A percentile compares a stretch with the other conserved stretches of the same genome.
Evolutionary conservation across 2,329 filamentous ascomycete species (phyloP).

Genomic region (Colletotrichum truncatum): DNA sequence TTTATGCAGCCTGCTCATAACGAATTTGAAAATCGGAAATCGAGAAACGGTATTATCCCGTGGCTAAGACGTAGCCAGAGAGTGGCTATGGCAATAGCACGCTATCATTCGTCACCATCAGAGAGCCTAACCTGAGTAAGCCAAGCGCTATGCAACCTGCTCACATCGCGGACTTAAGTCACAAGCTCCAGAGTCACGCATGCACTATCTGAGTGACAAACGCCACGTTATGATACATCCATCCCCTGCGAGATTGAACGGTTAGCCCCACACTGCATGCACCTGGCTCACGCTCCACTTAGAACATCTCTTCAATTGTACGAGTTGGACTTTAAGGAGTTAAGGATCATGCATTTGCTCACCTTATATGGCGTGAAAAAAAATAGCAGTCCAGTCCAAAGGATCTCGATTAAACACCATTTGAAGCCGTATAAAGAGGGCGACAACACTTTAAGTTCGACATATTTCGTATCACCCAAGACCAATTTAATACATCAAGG

Average conservation of each 20-base stretch:
- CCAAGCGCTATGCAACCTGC: conserved; percentile 47
- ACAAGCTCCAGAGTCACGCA: too few relatives aligned
- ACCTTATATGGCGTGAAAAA: too few relatives aligned
- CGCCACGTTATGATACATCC: neutral
- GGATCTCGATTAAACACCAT: too few relatives aligned
- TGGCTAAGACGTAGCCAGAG: neutral
- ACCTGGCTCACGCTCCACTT: neutral
- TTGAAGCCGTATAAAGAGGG: too few relatives aligned
- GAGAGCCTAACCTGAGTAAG: conserved; percentile 7
- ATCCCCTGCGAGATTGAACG: too few relatives aligned
- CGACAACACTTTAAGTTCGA: too few relatives aligned
- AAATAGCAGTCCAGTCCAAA: too few relatives aligned
- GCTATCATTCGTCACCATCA: neutral
- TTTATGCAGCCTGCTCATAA: neutral
- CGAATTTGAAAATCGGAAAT: neutral
- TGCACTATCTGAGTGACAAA: neutral
- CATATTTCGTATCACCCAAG: too few relatives aligned
- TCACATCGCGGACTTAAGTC: conserved; percentile 33
- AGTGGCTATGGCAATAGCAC: neutral
- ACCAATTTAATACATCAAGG: too few relatives aligned
- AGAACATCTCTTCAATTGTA: too few relatives aligned
- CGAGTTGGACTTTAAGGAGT: too few relatives aligned
- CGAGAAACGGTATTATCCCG: neutral
- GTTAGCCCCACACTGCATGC: neutral
- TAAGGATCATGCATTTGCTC: too few relatives aligned